These are phyloP conservation scores for Mycena haematopus DNA, from an alignment of 768 basidiomycete species.

Conservation along the genomic window DNA sequence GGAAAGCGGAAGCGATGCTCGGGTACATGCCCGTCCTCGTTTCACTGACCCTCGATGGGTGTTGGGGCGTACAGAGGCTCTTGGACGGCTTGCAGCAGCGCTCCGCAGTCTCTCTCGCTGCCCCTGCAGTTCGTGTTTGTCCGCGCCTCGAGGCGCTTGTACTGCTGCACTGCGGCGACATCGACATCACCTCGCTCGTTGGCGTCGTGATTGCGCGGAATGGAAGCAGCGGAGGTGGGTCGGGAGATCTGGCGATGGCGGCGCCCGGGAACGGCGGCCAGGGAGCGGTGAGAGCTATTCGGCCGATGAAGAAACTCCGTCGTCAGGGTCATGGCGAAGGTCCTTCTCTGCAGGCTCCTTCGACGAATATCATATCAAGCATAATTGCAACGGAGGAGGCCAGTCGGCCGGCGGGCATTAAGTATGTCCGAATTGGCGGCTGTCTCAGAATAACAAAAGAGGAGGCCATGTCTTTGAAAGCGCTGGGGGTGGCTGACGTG, in stretches of 20 bases:
- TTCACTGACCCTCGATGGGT: conserved; percentile 54
- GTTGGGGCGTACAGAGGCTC: conserved; percentile 48
- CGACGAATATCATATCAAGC: conserved; percentile 38
- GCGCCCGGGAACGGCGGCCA: conserved; percentile 35
- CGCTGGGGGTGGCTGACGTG: conserved; percentile 46
- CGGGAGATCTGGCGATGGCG: conserved; percentile 32
- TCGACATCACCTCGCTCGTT: conserved; percentile 44
- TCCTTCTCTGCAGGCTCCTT: conserved; percentile 11
- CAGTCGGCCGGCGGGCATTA: conserved; percentile 42
- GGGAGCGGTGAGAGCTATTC: conserved; percentile 38
- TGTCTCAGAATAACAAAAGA: conserved; percentile 46
- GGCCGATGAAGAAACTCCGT: conserved; percentile 45
- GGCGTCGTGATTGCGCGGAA: conserved; percentile 45
- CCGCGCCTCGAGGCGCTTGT: conserved; percentile 57
- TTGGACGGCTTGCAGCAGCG: conserved; percentile 48
- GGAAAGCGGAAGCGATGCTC: conserved; percentile 48
- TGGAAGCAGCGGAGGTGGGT: conserved; percentile 18
- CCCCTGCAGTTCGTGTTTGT: conserved; percentile 52
- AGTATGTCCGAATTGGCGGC: conserved; percentile 50
- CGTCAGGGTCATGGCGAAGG: conserved; percentile 29
- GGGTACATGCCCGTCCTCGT: conserved; percentile 59
- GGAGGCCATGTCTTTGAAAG: conserved; percentile 45
- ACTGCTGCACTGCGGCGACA: conserved; percentile 57
- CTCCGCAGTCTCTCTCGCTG: conserved; percentile 17
- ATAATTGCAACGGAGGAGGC: conserved; percentile 47